Evolutionary conservation across 2,329 filamentous ascomycete genomes (phyloP), one percentile per base, ranked within the genome.

Genomic region (Pseudovirgaria hyperparasitica): DNA sequence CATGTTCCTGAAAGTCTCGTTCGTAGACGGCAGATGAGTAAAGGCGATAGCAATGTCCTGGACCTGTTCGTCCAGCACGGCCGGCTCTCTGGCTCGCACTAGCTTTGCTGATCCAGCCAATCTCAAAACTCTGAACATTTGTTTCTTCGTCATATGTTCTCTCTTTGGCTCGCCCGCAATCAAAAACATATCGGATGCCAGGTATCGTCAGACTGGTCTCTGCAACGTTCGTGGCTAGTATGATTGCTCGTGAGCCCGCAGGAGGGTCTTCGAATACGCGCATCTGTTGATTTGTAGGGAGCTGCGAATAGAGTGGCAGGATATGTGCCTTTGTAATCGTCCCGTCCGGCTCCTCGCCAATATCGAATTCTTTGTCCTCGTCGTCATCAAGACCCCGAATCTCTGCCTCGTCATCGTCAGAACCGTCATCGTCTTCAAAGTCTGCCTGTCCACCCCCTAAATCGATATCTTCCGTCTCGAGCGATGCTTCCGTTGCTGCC

Each of bases 201-300:
- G 90, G 87, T 31, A 98, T 98, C 1, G 90, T 98, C 48, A 98
- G 67, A 70, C 82, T 92, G 0, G 90, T 98, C 55, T 98, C 90
- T 0, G 90, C 90, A 23, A 98, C 84, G 53, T 98, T 98, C 22
- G 90, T 98, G 1, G 90, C 85, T 21, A 98, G 59, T 4, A 98
- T 79, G 27, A 98, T 81, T 14, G 90, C 68, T 6, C 90, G 74
- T 6, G 80, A 80, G 10, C 80, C 81, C 29, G 86, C 79, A 1
- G 87, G 86, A 1, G 82, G 72, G 0, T 77, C 66, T 36, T 93
- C 78, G 42, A 98, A 98, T 7, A 98, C 84, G 32, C 74, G 73
- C 48, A 94, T 68, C 55, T 98, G 90, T 43, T 96, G 85, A 39
- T 76, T 78, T 3, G 86, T 92, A 0, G 87, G 82, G 1, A 98